A percentile compares a stretch with the other conserved stretches of the same genome.
Evolutionary conservation across 169 alveolate species (phyloP).

Genomic region (Plasmodium malariae): DNA sequence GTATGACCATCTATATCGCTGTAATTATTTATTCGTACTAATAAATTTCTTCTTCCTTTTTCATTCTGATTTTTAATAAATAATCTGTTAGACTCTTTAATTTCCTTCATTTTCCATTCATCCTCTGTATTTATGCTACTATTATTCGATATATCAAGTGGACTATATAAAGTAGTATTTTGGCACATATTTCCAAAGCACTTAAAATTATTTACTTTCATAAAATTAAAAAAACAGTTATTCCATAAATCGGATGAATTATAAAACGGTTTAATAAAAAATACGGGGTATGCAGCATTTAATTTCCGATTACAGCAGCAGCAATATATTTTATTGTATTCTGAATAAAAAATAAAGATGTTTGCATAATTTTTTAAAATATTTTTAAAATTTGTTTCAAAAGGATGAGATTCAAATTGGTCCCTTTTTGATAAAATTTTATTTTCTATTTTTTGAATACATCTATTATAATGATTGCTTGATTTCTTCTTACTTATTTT

Average conservation of each 20-base stretch:
- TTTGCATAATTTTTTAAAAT: conserved; percentile 75
- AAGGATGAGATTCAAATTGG: conserved; percentile 76
- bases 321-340: conserved; percentile 45
- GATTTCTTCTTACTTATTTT: conserved; percentile 51
- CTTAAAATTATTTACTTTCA: conserved; percentile 63
- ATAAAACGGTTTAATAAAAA: conserved; percentile 70
- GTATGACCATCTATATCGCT: not conserved
- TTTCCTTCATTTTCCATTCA: conserved; percentile 59
- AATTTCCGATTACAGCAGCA: conserved; percentile 62
- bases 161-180: not conserved
- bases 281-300: conserved; percentile 70
- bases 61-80: conserved; percentile 69
- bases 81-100: conserved; percentile 50
- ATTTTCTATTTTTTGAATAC: conserved; percentile 67
- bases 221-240: conserved; percentile 61
- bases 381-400: conserved; percentile 65
- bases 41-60: conserved; percentile 15
- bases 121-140: conserved; percentile 30
- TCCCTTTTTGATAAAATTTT: conserved; percentile 73
- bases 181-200: conserved; percentile 40
- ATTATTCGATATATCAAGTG: conserved; percentile 21
- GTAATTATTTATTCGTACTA: not conserved
- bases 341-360: conserved; percentile 35
- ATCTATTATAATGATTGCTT: conserved; percentile 32
- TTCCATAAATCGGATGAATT: conserved; percentile 69